Evolutionary conservation across 805 yeast species (phyloP).

Genomic region (Pichia californica): DNA sequence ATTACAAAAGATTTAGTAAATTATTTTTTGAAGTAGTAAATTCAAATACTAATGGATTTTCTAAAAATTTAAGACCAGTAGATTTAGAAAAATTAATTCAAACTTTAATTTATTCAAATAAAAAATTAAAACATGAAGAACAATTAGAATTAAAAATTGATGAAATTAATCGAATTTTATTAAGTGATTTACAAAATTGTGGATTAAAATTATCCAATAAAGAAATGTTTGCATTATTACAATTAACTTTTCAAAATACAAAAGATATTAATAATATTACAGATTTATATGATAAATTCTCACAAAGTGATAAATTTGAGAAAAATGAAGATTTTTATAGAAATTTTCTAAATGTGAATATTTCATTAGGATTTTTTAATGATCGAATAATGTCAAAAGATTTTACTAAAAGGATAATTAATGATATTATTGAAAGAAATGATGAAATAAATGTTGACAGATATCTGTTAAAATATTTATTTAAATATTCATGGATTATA

Average conservation of each 20-base stretch:
- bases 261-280: neutral
- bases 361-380: slow-evolving; percentile 5
- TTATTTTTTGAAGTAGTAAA: slow-evolving; percentile 4
- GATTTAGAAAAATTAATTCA: slow-evolving; percentile 11
- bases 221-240: slow-evolving; percentile 12
- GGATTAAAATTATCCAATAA: slow-evolving; percentile 9
- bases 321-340: slow-evolving; percentile 7
- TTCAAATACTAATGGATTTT: neutral
- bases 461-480: slow-evolving; percentile 5
- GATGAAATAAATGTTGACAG: slow-evolving; percentile 8
- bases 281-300: slow-evolving; percentile 5
- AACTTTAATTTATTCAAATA: slow-evolving; percentile 6
- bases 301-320: slow-evolving; percentile 1
- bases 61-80: slow-evolving; percentile 8
- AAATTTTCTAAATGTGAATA: slow-evolving; percentile 3
- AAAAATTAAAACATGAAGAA: neutral
- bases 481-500: slow-evolving; percentile 5
- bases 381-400: neutral
- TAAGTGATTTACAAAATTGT: slow-evolving; percentile 5
- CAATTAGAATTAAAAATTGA: neutral
- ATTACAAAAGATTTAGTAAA: slow-evolving; percentile 4
- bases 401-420: slow-evolving; percentile 5
- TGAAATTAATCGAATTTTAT: neutral
- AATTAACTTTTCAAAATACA: slow-evolving; percentile 3
- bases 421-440: slow-evolving; percentile 1